These are phyloP conservation scores for Fusarium concolor DNA, from an alignment of 2,329 filamentous ascomycete genomes.

Conservation along the genomic window DNA sequence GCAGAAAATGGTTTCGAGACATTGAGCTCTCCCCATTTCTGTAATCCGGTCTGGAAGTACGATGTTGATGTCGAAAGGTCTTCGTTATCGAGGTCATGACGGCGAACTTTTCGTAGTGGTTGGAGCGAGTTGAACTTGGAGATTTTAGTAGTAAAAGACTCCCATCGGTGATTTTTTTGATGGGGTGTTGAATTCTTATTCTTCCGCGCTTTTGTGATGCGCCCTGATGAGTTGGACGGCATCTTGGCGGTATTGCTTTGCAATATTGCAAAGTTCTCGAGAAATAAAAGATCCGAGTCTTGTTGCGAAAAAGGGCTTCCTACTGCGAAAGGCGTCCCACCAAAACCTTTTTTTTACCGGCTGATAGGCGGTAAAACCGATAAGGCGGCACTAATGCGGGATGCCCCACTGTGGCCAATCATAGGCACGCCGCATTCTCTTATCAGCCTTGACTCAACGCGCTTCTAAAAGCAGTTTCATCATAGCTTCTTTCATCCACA, in stretches of 20 bases:
- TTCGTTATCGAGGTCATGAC: conserved; percentile 83
- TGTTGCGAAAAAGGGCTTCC: conserved; percentile 42
- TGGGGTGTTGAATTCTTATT: conserved; percentile 77
- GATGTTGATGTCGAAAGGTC: conserved; percentile 82
- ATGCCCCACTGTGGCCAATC: conserved; percentile 48
- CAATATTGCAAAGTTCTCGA: conserved; percentile 38
- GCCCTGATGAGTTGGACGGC: conserved; percentile 72
- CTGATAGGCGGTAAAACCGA: conserved; percentile 51
- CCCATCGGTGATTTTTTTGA: conserved; percentile 87
- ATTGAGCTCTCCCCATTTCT: conserved; percentile 93
- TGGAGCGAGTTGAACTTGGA: conserved; percentile 90
- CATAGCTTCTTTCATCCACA: conserved; percentile 35
- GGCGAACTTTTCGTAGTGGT: conserved; percentile 88
- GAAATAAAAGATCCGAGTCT: conserved; percentile 37
- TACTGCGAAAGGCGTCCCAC: conserved; percentile 43
- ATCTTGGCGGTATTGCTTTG: conserved; percentile 59
- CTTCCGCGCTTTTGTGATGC: conserved; percentile 76
- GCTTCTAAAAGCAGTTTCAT: conserved; percentile 33
- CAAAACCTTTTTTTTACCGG: conserved; percentile 53
- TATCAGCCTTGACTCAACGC: conserved; percentile 43
- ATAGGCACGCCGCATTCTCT: conserved; percentile 49
- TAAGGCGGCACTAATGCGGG: conserved; percentile 45
- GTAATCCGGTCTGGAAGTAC: conserved; percentile 84
- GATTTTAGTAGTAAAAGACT: conserved; percentile 91
- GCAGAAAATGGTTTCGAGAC: conserved; percentile 82